Conservation (phyloP, 2,329 filamentous ascomycete species). For the Onygena corvina region DNA sequence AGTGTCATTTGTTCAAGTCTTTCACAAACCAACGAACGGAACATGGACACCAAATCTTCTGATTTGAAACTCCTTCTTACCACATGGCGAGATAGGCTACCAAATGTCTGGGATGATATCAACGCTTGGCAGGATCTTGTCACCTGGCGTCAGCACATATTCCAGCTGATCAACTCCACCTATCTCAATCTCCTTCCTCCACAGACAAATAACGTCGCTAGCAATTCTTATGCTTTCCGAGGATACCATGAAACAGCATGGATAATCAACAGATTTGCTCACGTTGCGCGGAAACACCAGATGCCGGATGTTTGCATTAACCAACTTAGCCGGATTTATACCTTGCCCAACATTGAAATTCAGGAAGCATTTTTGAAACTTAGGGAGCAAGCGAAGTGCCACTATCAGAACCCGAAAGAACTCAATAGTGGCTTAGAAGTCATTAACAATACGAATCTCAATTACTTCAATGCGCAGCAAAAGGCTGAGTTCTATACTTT, state of each 20-base stretch:
- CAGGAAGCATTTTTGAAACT: constrained; percentile 98
- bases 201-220: constrained; percentile 67
- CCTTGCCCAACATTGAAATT: constrained; percentile 96
- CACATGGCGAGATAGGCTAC: constrained; percentile 88
- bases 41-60: constrained; percentile 86
- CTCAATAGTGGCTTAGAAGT: constrained; percentile 88
- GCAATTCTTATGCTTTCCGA: constrained; percentile 88
- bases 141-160: constrained; percentile 99
- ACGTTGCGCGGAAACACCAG: constrained; percentile 93
- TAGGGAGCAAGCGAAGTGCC: constrained; percentile 95
- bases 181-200: constrained; percentile 77
- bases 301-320: constrained; percentile 95
- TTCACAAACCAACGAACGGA: constrained; percentile 66
- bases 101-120: constrained; percentile 99
- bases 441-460: constrained; percentile 98
- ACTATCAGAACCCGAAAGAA: constrained; percentile 91
- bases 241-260: constrained; percentile 98
- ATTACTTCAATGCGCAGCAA: constrained; percentile 90
- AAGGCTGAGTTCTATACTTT: constrained; percentile 99
- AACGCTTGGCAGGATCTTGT: constrained; percentile 98
- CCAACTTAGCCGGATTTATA: constrained; percentile 95
- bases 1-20: constrained; percentile 92
- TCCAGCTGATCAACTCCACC: constrained; percentile 88
- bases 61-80: constrained; percentile 89
- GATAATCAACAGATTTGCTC: constrained; percentile 98